Conservation (phyloP, 1,284 basidiomycete genomes). For the Pterulicium gracile region DNA sequence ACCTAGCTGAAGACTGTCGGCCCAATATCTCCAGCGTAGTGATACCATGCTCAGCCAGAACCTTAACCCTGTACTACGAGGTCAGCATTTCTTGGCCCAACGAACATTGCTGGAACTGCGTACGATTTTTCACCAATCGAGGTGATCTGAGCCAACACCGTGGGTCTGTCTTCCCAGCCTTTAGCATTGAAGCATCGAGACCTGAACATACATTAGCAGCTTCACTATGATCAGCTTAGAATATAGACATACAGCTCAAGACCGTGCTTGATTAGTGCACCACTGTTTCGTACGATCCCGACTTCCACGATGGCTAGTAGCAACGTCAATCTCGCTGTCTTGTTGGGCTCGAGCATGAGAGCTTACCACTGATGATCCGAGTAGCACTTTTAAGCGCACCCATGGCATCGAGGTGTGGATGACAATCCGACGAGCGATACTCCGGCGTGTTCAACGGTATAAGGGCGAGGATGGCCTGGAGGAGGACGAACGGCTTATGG, state of each 20-base stretch:
- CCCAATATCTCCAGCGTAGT: slow-evolving; percentile 47
- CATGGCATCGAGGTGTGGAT: slow-evolving; percentile 57
- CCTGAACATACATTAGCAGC: slow-evolving; percentile 31
- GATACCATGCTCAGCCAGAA: slow-evolving; percentile 64
- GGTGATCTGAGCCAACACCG: slow-evolving; percentile 70
- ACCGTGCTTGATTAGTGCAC: slow-evolving; percentile 55
- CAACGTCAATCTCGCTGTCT: background rate
- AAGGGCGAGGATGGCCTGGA: slow-evolving; percentile 61
- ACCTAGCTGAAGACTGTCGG: slow-evolving; percentile 40
- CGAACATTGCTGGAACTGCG: slow-evolving; percentile 20
- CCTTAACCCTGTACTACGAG: slow-evolving; percentile 25
- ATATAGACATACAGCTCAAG: slow-evolving; percentile 49
- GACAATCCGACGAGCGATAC: slow-evolving; percentile 58
- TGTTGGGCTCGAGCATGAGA: background rate
- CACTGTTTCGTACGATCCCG: slow-evolving; percentile 48
- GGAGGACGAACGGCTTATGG: slow-evolving; percentile 65
- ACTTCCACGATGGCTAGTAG: slow-evolving; percentile 58
- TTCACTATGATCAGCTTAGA: slow-evolving; percentile 4
- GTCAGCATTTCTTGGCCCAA: too few relatives aligned
- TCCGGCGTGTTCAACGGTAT: slow-evolving; percentile 56
- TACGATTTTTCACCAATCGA: slow-evolving; percentile 82
- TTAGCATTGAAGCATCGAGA: slow-evolving; percentile 64
- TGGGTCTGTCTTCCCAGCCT: slow-evolving; percentile 77
- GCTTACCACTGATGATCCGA: slow-evolving; percentile 54
- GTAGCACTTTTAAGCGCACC: slow-evolving; percentile 56